phyloP scores from a whole-genome alignment of 2,329 filamentous ascomycete genomes.

The Diaporthe longicolla region DNA sequence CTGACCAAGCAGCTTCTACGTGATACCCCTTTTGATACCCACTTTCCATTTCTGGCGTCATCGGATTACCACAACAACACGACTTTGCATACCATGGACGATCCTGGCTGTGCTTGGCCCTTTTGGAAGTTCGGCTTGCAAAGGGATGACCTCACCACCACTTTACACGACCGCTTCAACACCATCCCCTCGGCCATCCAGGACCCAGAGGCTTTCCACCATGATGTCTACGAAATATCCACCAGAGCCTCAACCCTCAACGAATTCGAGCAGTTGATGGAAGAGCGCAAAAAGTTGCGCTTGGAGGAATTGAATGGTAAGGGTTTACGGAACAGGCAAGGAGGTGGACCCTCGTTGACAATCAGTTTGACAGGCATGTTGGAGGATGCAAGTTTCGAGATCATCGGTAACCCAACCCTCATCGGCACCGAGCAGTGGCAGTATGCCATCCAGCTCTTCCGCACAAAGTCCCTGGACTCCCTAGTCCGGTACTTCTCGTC shows the following conservation, averaged over 20 bases:
- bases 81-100: slow-evolving; percentile 61
- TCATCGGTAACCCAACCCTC: slow-evolving; percentile 71
- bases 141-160: slow-evolving; percentile 70
- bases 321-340: neutral
- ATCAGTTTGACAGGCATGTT: slow-evolving; percentile 56
- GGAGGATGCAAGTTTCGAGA: slow-evolving; percentile 71
- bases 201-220: slow-evolving; percentile 72
- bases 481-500: slow-evolving; percentile 72
- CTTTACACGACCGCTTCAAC: slow-evolving; percentile 72
- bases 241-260: slow-evolving; percentile 63
- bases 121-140: slow-evolving; percentile 76
- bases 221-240: slow-evolving; percentile 73
- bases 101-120: slow-evolving; percentile 67
- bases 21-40: slow-evolving; percentile 42
- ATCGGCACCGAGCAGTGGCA: slow-evolving; percentile 73
- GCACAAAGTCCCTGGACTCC: slow-evolving; percentile 71
- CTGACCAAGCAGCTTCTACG: slow-evolving; percentile 39
- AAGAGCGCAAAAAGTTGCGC: slow-evolving; percentile 67
- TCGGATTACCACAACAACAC: neutral
- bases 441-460: slow-evolving; percentile 70
- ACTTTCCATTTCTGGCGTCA: slow-evolving; percentile 30
- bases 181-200: slow-evolving; percentile 69
- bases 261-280: slow-evolving; percentile 69
- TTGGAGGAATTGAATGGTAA: slow-evolving; percentile 65
- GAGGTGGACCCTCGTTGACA: slow-evolving; percentile 26